Evolutionary conservation across 495 filamentous ascomycete species (phyloP), one percentile per base, ranked within the genome.

Genomic region (Penicillium salamii): DNA sequence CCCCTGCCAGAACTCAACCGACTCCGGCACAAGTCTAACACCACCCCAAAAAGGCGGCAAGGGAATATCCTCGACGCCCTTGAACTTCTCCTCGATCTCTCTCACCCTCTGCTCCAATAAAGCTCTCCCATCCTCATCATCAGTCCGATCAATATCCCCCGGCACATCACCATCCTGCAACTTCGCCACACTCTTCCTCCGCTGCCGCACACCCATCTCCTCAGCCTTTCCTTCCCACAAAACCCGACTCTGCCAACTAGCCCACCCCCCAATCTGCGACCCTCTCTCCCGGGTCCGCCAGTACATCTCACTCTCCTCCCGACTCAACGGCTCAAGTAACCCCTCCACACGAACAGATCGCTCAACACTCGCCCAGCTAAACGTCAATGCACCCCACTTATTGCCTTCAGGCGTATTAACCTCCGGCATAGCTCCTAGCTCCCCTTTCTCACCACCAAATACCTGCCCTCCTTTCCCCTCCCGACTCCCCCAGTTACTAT

Each of bases 21-120:
- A 79, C 67, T 89, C 87, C 1, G 93, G 93, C 48, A 90, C 77
- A 45, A 98, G 76, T 56, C 92, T 83, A 66, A 93, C 67, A 1
- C 93, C 93, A 7, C 93, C 93, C 93, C 93, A 98, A 68, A 95
- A 97, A 17, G 86, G 84, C 21, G 93, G 93, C 39, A 96, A 81
- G 2, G 90, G 91, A 46, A 98, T 95, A 32, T 87, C 63, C 47
- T 96, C 85, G 2, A 67, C 63, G 9, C 80, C 85, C 31, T 85
- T 82, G 69, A 95, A 97, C 57, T 69, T 78, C 58, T 68, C 70
- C 74, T 90, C 85, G 37, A 84, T 78, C 53, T 89, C 86, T 62
- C 73, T 73, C 1, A 93, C 87, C 72, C 82, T 79, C 41, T 69
- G 62, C 54, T 89, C 87, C 26, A 93, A 67, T 59, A 85, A 64